Percentiles rank a stretch among this genome's conserved stretches.
Evolutionary conservation across 1,284 basidiomycete genomes (phyloP).

Genomic region (Sporisorium scitamineum): DNA sequence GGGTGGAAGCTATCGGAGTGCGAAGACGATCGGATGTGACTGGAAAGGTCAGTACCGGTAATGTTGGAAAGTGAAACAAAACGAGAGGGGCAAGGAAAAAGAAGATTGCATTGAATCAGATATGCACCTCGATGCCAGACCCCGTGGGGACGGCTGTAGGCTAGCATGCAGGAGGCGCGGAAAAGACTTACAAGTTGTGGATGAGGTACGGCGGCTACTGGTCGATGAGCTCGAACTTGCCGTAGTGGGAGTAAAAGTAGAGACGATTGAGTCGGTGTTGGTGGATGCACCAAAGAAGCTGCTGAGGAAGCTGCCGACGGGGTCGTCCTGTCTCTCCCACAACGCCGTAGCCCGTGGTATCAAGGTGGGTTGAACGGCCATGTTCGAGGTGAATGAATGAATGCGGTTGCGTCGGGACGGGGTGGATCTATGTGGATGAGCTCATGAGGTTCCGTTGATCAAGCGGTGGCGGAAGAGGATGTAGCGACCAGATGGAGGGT

Average conservation of each 20-base stretch:
- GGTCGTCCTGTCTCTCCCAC: slow-evolving; percentile 33
- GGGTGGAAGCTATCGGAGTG: slow-evolving; percentile 19
- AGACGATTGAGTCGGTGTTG: slow-evolving; percentile 30
- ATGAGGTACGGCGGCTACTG: background rate
- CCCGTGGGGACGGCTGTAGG: background rate
- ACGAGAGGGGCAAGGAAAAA: background rate
- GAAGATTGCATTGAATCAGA: slow-evolving; percentile 3
- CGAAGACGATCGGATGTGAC: slow-evolving; percentile 18
- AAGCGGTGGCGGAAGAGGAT: background rate
- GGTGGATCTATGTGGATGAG: background rate
- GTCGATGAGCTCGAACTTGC: slow-evolving; percentile 1
- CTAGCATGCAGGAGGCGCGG: too few species aligned
- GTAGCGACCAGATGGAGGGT: background rate
- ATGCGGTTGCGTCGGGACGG: background rate
- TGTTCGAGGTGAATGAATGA: slow-evolving; percentile 4
- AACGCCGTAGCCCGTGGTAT: slow-evolving; percentile 24
- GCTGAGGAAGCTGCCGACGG: slow-evolving; percentile 20
- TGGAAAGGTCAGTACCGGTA: slow-evolving; percentile 11
- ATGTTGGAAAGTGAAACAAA: background rate
- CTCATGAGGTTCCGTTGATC: background rate
- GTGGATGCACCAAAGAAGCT: slow-evolving; percentile 11
- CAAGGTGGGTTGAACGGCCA: slow-evolving; percentile 33
- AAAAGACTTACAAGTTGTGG: slow-evolving; percentile 28
- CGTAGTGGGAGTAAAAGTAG: slow-evolving; percentile 8
- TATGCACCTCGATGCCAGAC: background rate